Evolutionary conservation across 2,329 filamentous ascomycete genomes (phyloP), one percentile per base, ranked within the genome.

Genomic region (Colletotrichum scovillei): DNA sequence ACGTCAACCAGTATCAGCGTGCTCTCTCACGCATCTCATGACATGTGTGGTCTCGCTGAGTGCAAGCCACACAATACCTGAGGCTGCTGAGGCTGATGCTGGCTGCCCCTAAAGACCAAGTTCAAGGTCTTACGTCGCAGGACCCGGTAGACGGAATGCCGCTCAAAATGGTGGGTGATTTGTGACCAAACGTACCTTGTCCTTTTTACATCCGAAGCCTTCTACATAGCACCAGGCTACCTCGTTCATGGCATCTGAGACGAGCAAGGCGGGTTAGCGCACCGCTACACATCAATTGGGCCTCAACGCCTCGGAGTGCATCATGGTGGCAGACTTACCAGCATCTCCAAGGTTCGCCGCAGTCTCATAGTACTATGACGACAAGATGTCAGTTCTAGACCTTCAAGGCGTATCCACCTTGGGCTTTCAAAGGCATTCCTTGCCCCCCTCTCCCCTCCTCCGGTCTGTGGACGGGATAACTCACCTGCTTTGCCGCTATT

Each of bases 121-220:
- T 24, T 67, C 46, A 68, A 26, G 64, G 4, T n/a, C 56, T 32
- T 19, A 38, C 55, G 35, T 46, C 32, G 67, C 52, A 30, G 53
- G n/a, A 38, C 49, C 58, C 55, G 65, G 67, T 58, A 60, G 38
- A 42, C 63, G 59, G 32, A 60, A 49, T 49, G 58, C 68, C 59
- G 52, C 35, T 55, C 26, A 22, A 77, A 74, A 70, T 75, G 75
- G 75, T 76, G 77, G 75, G 76, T 76, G 77, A 78, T 72, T 73
- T 73, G 73, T 69, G 74, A 75, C 53, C 59, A 56, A 74, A 90
- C 94, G 84, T 88, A 98, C 96, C 94, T 98, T 98, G 87, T 99
- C 95, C 83, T 98, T 99, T 83, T 95, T 97, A 80, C 95, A 96
- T 42, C 97, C 97, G 83, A 97, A 98, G n/a, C 97, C 97, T 81